Percentiles rank a stretch among this genome's conserved stretches.
phyloP scores from a whole-genome alignment of 148 eudicot genomes.

The Polygonum maritimum region DNA sequence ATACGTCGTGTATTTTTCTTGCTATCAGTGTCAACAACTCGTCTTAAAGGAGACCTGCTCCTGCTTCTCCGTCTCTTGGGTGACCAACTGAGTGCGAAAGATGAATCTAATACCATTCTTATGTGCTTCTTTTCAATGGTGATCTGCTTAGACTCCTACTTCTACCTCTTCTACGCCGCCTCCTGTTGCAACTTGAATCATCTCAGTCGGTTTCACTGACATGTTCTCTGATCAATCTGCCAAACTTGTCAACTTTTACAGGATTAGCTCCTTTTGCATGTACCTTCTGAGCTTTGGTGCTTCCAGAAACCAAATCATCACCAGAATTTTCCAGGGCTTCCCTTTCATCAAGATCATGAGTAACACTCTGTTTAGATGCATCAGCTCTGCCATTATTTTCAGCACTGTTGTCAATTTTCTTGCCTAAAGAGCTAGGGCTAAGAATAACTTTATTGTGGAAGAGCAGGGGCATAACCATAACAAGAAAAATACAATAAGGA shows the following conservation, averaged over 20 bases:
- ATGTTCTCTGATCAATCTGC: slow-evolving; percentile 69
- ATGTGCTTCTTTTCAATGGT: slow-evolving; percentile 38
- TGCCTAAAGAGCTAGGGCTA: neutral
- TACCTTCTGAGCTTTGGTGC: slow-evolving; percentile 22
- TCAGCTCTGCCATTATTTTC: slow-evolving; percentile 19
- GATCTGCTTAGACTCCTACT: slow-evolving; percentile 65
- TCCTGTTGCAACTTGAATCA: slow-evolving; percentile 31
- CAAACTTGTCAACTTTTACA: slow-evolving; percentile 79
- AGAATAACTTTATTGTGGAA: neutral
- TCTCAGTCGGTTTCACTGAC: slow-evolving; percentile 69
- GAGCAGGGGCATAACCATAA: neutral
- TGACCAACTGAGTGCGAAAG: slow-evolving; percentile 56
- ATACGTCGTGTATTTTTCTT: slow-evolving; percentile 45
- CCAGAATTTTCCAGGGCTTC: slow-evolving; percentile 18
- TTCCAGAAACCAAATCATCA: slow-evolving; percentile 19
- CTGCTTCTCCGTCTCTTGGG: slow-evolving; percentile 67
- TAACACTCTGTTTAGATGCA: slow-evolving; percentile 17
- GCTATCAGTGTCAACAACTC: slow-evolving; percentile 25
- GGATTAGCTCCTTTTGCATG: slow-evolving; percentile 21
- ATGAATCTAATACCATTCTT: slow-evolving; percentile 9
- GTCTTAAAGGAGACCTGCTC: slow-evolving; percentile 68
- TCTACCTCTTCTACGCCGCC: slow-evolving; percentile 45
- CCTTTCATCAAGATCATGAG: slow-evolving; percentile 15
- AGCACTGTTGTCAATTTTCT: slow-evolving; percentile 12
- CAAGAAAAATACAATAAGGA: neutral